Conservation (phyloP, 1,139 yeast species). For the Geotrichum histeridarum region DNA sequence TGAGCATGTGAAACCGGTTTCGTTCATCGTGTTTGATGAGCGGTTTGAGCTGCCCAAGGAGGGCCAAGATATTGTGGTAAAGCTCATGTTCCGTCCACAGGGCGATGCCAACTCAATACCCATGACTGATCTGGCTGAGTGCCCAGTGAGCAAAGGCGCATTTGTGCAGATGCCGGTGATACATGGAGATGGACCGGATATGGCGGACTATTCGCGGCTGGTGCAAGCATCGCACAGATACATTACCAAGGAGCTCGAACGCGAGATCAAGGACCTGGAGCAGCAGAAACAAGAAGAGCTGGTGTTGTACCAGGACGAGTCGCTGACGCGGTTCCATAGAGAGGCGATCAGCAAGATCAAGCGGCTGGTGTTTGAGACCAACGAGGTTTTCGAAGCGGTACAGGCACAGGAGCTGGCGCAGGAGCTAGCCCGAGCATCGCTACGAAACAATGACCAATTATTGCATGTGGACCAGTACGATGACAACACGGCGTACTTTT, state of each 20-base stretch:
- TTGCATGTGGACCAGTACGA: conserved; percentile 17
- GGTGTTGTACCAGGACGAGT: conserved; percentile 12
- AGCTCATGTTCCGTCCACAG: conserved; percentile 66
- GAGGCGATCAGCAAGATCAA: conserved; percentile 10
- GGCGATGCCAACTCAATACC: conserved; percentile 59
- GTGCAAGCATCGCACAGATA: conserved; percentile 59
- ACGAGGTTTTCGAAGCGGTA: conserved; percentile 6
- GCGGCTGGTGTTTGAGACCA: background rate
- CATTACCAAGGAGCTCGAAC: conserved; percentile 48
- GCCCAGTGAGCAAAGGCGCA: conserved; percentile 21
- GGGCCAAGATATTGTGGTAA: conserved; percentile 56
- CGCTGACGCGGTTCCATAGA: conserved; percentile 7
- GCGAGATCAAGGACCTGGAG: conserved; percentile 50
- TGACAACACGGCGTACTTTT: conserved; percentile 47
- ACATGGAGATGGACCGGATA: conserved; percentile 28
- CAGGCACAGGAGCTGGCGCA: conserved; percentile 2
- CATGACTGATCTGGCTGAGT: conserved; percentile 28
- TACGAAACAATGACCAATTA: background rate
- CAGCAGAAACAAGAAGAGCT: conserved; percentile 19
- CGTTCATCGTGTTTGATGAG: conserved; percentile 51
- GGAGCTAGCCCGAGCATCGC: background rate
- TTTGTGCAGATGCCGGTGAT: conserved; percentile 27
- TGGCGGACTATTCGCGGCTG: conserved; percentile 50
- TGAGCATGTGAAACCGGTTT: conserved; percentile 62
- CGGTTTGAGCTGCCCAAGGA: conserved; percentile 56